Conservation (phyloP, 2,329 filamentous ascomycete genomes). For the Aspergillus neoniger region DNA sequence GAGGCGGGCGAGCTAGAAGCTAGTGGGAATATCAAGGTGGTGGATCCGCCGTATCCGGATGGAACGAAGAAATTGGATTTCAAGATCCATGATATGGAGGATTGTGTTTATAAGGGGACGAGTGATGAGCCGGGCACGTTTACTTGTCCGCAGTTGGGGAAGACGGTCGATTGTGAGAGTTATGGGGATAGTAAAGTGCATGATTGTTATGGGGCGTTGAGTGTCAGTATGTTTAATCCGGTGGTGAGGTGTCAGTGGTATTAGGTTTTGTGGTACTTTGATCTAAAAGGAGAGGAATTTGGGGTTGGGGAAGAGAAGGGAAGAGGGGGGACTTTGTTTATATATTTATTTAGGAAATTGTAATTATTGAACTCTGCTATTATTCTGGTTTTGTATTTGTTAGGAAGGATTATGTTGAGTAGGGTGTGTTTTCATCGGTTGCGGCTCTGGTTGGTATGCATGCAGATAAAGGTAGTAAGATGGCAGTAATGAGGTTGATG, state of each 20-base stretch:
- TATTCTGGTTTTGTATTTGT: not conserved
- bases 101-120: not conserved
- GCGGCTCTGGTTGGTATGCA: not conserved
- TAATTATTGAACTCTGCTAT: not conserved
- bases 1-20: not conserved
- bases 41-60: not conserved
- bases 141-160: not conserved
- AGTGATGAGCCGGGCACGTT: not conserved
- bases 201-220: not conserved
- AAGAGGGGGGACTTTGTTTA: not conserved
- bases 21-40: not conserved
- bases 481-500: not conserved
- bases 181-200: not conserved
- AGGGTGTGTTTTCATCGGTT: not conserved
- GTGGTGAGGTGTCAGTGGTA: conserved; percentile 5
- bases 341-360: not conserved
- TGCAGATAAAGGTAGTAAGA: not conserved
- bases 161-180: not conserved
- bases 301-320: too few relatives aligned
- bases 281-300: not conserved
- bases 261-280: not conserved
- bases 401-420: not conserved
- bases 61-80: not conserved
- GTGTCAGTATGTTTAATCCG: not conserved
- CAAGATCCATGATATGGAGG: not conserved